These are phyloP conservation scores for Angomonas deanei DNA, from an alignment of 208 protist genomes.

Conservation along the genomic window DNA sequence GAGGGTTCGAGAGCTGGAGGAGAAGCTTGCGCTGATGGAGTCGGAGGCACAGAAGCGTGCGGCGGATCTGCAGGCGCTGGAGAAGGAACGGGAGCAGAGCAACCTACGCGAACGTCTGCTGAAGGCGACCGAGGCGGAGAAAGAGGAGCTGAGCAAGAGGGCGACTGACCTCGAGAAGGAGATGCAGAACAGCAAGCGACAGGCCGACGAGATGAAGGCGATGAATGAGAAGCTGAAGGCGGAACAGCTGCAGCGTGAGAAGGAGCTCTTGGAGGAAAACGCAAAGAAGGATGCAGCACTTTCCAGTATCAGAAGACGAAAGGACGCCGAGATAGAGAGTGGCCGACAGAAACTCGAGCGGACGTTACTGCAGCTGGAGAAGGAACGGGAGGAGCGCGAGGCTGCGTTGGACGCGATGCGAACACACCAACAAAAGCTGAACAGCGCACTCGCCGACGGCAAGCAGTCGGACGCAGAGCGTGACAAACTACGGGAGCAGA, in stretches of 20 bases:
- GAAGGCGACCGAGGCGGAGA: slow-evolving; percentile 39
- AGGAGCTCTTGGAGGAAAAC: slow-evolving; percentile 19
- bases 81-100: slow-evolving; percentile 43
- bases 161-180: slow-evolving; percentile 16
- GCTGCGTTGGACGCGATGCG: slow-evolving; percentile 14
- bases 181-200: slow-evolving; percentile 16
- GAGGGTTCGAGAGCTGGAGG: slow-evolving; percentile 37
- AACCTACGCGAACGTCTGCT: slow-evolving; percentile 38
- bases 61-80: slow-evolving; percentile 44
- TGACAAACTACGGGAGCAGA: background rate
- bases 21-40: slow-evolving; percentile 52
- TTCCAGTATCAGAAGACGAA: slow-evolving; percentile 11
- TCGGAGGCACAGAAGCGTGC: slow-evolving; percentile 51
- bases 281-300: slow-evolving; percentile 11
- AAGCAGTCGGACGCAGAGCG: background rate
- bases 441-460: background rate
- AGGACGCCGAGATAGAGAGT: slow-evolving; percentile 13
- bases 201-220: slow-evolving; percentile 20
- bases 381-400: slow-evolving; percentile 14
- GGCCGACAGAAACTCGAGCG: slow-evolving; percentile 10
- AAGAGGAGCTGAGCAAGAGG: slow-evolving; percentile 13
- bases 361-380: slow-evolving; percentile 11
- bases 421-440: slow-evolving; percentile 13
- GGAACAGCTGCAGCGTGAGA: slow-evolving; percentile 22
- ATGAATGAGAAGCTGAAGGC: slow-evolving; percentile 20